Evolutionary conservation across 2,329 filamentous ascomycete genomes (phyloP).

Genomic region (Coniochaeta sp.): DNA sequence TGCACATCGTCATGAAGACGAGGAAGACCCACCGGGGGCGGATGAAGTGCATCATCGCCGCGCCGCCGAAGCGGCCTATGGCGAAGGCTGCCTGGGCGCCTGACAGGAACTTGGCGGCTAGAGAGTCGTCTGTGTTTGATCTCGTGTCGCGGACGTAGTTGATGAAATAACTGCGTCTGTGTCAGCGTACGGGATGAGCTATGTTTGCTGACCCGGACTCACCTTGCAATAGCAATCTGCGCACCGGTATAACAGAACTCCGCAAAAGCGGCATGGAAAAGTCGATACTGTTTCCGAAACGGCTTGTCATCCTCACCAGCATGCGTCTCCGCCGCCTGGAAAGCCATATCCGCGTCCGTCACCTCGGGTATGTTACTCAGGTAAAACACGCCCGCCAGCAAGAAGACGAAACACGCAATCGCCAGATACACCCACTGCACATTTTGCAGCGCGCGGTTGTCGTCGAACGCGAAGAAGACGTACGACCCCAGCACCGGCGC

Average conservation of each 20-base stretch:
- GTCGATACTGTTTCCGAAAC: conserved; percentile 62
- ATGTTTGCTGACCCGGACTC: neutral
- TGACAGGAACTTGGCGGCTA: conserved; percentile 61
- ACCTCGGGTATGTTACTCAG: conserved; percentile 64
- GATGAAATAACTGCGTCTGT: conserved; percentile 59
- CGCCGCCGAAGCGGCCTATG: conserved; percentile 63
- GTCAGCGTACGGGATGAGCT: neutral
- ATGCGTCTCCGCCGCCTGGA: conserved; percentile 49
- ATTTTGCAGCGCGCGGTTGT: conserved; percentile 50
- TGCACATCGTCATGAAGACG: conserved; percentile 54
- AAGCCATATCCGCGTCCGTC: conserved; percentile 60
- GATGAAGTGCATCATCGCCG: conserved; percentile 58
- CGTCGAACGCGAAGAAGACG: conserved; percentile 62
- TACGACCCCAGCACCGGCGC: conserved; percentile 67
- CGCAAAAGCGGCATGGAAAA: conserved; percentile 69
- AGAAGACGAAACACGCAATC: conserved; percentile 64
- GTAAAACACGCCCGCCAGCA: conserved; percentile 61
- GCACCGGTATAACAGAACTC: conserved; percentile 76
- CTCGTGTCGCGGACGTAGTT: conserved; percentile 63
- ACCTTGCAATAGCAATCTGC: conserved; percentile 55
- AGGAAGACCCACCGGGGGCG: conserved; percentile 63
- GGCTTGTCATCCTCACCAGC: conserved; percentile 52
- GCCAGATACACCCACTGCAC: conserved; percentile 74
- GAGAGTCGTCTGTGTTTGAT: conserved; percentile 37
- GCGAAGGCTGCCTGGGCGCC: conserved; percentile 70